Conservation (phyloP, 1,139 yeast genomes). For the Suhomyces choctaworum region DNA sequence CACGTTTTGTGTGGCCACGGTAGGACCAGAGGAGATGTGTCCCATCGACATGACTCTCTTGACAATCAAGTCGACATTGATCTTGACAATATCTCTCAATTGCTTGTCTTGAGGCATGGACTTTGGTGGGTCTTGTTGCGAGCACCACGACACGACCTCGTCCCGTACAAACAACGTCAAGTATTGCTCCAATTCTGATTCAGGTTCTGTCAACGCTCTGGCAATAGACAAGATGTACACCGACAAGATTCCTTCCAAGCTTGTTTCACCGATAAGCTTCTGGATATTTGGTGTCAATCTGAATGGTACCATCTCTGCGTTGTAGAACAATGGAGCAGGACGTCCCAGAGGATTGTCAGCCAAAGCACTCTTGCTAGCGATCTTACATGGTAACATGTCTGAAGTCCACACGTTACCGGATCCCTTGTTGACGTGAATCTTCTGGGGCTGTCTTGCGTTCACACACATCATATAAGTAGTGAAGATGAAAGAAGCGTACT, state of each 20-base stretch:
- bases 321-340: slow-evolving; percentile 85
- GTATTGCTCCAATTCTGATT: slow-evolving; percentile 83
- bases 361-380: slow-evolving; percentile 62
- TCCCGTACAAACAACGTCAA: slow-evolving; percentile 91
- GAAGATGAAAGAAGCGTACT: slow-evolving; percentile 92
- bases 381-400: slow-evolving; percentile 90
- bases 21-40: slow-evolving; percentile 70
- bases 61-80: slow-evolving; percentile 82
- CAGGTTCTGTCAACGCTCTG: slow-evolving; percentile 86
- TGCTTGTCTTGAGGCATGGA: slow-evolving; percentile 74
- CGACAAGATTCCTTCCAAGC: slow-evolving; percentile 87
- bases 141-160: slow-evolving; percentile 91
- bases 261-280: slow-evolving; percentile 88
- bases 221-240: slow-evolving; percentile 85
- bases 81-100: slow-evolving; percentile 80
- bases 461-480: slow-evolving; percentile 95
- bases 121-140: slow-evolving; percentile 71
- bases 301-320: slow-evolving; percentile 95
- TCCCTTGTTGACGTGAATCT: slow-evolving; percentile 76
- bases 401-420: slow-evolving; percentile 93
- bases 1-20: slow-evolving; percentile 89
- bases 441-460: slow-evolving; percentile 90
- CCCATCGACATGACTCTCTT: slow-evolving; percentile 71
- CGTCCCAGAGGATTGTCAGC: slow-evolving; percentile 56
- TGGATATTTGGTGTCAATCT: slow-evolving; percentile 95